Conservation (phyloP, 2,329 filamentous ascomycete genomes). For the Alternaria sp. region DNA sequence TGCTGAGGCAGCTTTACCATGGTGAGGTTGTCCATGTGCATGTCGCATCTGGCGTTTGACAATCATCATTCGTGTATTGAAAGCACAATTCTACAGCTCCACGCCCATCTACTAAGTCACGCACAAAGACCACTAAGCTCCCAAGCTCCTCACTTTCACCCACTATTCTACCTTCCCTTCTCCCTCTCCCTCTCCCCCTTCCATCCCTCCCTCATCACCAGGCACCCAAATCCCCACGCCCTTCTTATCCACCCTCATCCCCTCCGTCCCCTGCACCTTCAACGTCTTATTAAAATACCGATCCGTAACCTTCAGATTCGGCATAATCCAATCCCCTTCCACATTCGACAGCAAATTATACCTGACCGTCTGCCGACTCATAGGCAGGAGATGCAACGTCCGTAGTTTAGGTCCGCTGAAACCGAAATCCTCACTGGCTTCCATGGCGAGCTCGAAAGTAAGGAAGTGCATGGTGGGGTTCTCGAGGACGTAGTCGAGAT, state of each 20-base stretch:
- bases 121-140: background rate
- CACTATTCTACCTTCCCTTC: background rate
- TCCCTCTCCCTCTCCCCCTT: background rate
- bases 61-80: background rate
- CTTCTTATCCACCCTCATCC: slow-evolving; percentile 64
- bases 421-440: slow-evolving; percentile 88
- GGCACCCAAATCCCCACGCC: slow-evolving; percentile 52
- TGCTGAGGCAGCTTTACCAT: background rate
- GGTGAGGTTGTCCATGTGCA: background rate
- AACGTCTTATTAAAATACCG: slow-evolving; percentile 93
- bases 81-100: background rate
- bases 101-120: background rate
- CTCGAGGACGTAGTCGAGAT: slow-evolving; percentile 75
- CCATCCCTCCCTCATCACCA: slow-evolving; percentile 14
- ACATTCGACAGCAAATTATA: slow-evolving; percentile 76
- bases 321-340: slow-evolving; percentile 70
- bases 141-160: background rate
- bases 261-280: slow-evolving; percentile 78
- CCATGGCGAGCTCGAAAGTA: slow-evolving; percentile 91
- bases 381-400: slow-evolving; percentile 79
- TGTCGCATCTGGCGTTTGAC: background rate
- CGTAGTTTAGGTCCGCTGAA: slow-evolving; percentile 88
- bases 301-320: slow-evolving; percentile 79
- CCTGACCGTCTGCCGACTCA: slow-evolving; percentile 74
- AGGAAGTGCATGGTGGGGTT: slow-evolving; percentile 95